These are phyloP conservation scores for Gentiana macrophylla DNA, from an alignment of 257 asterid genomes.

Conservation along the genomic window DNA sequence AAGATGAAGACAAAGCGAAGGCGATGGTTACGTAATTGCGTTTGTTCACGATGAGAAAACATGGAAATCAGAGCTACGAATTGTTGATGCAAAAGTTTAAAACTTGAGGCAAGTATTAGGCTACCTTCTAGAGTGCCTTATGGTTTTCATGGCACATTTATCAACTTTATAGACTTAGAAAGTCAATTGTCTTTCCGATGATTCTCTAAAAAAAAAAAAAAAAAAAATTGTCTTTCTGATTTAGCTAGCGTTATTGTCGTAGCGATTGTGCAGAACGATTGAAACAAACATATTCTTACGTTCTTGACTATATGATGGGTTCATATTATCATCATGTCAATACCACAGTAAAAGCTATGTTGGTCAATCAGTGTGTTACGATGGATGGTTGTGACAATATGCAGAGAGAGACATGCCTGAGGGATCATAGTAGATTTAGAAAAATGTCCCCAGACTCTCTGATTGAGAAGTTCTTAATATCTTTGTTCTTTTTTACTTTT, in stretches of 20 bases:
- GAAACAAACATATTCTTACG: background rate
- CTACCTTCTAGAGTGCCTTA: constrained; percentile 80
- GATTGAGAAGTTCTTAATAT: constrained; percentile 28
- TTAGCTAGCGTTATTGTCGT: constrained; percentile 17
- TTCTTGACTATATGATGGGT: no score
- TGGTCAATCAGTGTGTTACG: no score
- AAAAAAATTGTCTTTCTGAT: background rate
- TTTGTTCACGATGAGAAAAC: constrained; percentile 51
- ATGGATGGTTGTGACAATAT: no score
- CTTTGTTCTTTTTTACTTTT: constrained; percentile 9
- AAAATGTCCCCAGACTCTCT: constrained; percentile 30
- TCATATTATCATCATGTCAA: no score
- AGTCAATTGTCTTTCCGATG: constrained; percentile 22
- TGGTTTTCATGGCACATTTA: constrained; percentile 78
- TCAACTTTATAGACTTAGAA: constrained; percentile 32
- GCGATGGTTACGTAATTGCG: constrained; percentile 44
- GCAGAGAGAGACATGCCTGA: no score
- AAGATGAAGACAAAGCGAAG: constrained; percentile 34
- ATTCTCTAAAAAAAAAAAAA: background rate
- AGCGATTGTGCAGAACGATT: constrained; percentile 21
- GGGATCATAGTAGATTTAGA: no score
- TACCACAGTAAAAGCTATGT: no score
- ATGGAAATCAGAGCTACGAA: constrained; percentile 52
- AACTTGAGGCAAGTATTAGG: constrained; percentile 37
- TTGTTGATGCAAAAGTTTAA: constrained; percentile 41